A percentile compares a stretch with the other conserved stretches of the same genome.
phyloP scores from a whole-genome alignment of 768 basidiomycete species.

The Psilocybe cyanescens region DNA sequence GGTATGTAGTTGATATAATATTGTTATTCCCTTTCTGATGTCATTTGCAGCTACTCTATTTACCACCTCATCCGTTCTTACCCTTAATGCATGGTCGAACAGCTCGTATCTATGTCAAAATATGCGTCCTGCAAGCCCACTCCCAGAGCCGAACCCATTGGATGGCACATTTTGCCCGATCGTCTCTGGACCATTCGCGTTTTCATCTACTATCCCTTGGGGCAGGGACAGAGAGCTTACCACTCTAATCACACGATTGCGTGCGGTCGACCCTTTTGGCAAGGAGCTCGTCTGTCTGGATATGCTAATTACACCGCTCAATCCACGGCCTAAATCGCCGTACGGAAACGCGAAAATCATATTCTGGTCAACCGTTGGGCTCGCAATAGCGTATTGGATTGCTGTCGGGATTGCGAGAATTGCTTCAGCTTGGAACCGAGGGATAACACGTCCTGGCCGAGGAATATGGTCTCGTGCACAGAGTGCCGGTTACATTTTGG shows the following conservation, averaged over 20 bases:
- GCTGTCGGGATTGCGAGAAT: slow-evolving; percentile 82
- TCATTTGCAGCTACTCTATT: slow-evolving; percentile 76
- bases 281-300: slow-evolving; percentile 85
- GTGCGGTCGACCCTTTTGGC: slow-evolving; percentile 87
- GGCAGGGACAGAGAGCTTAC: slow-evolving; percentile 71
- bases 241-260: slow-evolving; percentile 82
- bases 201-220: slow-evolving; percentile 76
- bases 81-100: slow-evolving; percentile 72
- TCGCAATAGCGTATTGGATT: slow-evolving; percentile 82
- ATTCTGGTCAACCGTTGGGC: slow-evolving; percentile 73
- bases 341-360: slow-evolving; percentile 72
- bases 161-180: slow-evolving; percentile 74
- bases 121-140: slow-evolving; percentile 78
- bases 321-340: slow-evolving; percentile 56
- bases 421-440: slow-evolving; percentile 84
- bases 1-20: slow-evolving; percentile 47
- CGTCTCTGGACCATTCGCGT: slow-evolving; percentile 76
- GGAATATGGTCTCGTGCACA: slow-evolving; percentile 76
- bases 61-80: slow-evolving; percentile 79
- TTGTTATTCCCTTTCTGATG: slow-evolving; percentile 18
- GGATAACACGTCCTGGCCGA: slow-evolving; percentile 58
- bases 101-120: slow-evolving; percentile 77
- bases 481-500: slow-evolving; percentile 85
- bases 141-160: slow-evolving; percentile 48
- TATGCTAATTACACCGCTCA: slow-evolving; percentile 75